A percentile compares a stretch with the other conserved stretches of the same genome.
Conservation (phyloP, 306 rosid genomes). For the Cicer bijugum region DNA sequence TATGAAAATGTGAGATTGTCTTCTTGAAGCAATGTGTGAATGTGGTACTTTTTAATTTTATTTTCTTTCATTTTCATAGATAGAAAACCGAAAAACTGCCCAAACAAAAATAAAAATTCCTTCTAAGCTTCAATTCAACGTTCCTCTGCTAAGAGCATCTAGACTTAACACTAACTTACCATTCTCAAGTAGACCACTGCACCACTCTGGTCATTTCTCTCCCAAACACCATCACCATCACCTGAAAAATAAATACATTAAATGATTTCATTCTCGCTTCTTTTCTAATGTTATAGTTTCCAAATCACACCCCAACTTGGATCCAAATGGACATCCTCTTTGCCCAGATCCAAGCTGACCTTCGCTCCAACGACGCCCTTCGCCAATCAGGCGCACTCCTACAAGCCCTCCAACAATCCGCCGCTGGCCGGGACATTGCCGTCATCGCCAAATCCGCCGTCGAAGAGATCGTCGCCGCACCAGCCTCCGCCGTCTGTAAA, state of each 20-base stretch:
- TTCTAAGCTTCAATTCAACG: too few relatives aligned
- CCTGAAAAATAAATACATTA: background rate
- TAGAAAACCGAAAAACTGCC: too few relatives aligned
- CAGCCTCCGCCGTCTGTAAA: conserved; percentile 93
- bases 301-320: conserved; percentile 9
- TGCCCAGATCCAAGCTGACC: conserved; percentile 99
- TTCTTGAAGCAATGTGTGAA: too few relatives aligned
- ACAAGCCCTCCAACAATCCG: conserved; percentile 97
- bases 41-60: too few relatives aligned
- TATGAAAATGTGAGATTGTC: too few relatives aligned
- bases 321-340: conserved; percentile 81
- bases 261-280: background rate
- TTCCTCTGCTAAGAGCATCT: too few relatives aligned
- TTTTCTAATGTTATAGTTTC: background rate
- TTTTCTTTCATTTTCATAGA: too few relatives aligned
- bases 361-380: conserved; percentile 95
- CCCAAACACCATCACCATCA: background rate
- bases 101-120: too few relatives aligned
- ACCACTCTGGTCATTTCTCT: background rate
- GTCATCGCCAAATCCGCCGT: conserved; percentile 91
- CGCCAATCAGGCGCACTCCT: conserved; percentile 96
- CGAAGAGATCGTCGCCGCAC: conserved; percentile 93
- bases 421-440: conserved; percentile 94
- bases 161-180: too few relatives aligned
- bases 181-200: background rate